phyloP scores from a whole-genome alignment of 192 early-diverging fungal genomes.

The Coemansia sp. region DNA sequence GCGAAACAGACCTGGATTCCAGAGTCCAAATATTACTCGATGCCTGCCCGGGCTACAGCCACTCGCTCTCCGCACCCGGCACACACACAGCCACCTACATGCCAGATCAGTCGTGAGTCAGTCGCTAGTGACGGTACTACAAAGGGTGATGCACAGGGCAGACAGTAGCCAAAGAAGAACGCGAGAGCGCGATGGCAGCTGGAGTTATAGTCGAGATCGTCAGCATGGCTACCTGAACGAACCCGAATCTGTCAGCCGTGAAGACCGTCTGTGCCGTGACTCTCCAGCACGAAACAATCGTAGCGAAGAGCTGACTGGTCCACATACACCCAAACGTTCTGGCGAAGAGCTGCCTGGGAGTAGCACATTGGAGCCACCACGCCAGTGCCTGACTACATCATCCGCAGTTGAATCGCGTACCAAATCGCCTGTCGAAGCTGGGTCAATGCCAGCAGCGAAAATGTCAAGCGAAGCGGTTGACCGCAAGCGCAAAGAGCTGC shows the following conservation, averaged over 20 bases:
- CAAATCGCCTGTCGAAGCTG: background rate
- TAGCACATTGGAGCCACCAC: conserved; percentile 16
- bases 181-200: conserved; percentile 8
- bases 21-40: conserved; percentile 38
- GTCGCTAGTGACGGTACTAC: background rate
- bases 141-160: background rate
- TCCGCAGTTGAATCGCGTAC: background rate
- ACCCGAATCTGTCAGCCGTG: conserved; percentile 9
- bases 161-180: conserved; percentile 4
- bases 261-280: conserved; percentile 15
- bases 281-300: conserved; percentile 23
- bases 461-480: conserved; percentile 32
- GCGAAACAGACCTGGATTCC: conserved; percentile 42
- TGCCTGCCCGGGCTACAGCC: conserved; percentile 2
- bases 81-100: conserved; percentile 12
- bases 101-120: conserved; percentile 11
- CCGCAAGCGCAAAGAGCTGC: conserved; percentile 40
- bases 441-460: conserved; percentile 4
- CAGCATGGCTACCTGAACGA: conserved; percentile 15
- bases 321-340: conserved; percentile 12
- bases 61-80: background rate
- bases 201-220: conserved; percentile 18
- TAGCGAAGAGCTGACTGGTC: conserved; percentile 5
- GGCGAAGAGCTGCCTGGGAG: conserved; percentile 16
- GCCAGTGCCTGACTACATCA: conserved; percentile 17